These are phyloP conservation scores for Trichoderma lentiforme DNA, from an alignment of 2,329 filamentous ascomycete genomes.

Conservation along the genomic window DNA sequence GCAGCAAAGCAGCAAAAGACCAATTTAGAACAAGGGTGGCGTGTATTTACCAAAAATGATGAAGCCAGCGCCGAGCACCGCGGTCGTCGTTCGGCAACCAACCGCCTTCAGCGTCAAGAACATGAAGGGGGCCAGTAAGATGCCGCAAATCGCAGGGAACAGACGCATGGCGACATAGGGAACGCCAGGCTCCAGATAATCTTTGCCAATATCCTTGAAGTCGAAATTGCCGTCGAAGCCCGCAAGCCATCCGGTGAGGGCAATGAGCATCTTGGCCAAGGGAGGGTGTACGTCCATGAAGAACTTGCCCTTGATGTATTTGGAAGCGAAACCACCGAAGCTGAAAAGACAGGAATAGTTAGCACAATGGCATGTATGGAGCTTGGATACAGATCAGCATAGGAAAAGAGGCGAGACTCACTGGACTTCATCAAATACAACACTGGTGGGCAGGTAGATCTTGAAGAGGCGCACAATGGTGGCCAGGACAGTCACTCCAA, in stretches of 20 bases:
- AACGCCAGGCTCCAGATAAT: conserved; percentile 90
- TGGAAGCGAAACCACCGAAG: conserved; percentile 96
- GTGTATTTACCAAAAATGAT: conserved; percentile 79
- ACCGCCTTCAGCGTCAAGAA: conserved; percentile 90
- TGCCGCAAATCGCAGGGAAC: conserved; percentile 84
- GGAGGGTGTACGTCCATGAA: conserved; percentile 99
- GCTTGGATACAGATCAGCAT: not conserved
- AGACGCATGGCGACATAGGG: conserved; percentile 98
- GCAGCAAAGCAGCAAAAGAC: not conserved
- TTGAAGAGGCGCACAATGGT: conserved; percentile 83
- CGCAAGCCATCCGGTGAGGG: conserved; percentile 88
- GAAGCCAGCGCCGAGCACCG: conserved; percentile 76
- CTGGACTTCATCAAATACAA: conserved; percentile 99
- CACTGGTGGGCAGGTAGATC: conserved; percentile 93
- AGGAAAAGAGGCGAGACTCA: conserved; percentile 48
- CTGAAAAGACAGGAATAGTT: conserved; percentile 41
- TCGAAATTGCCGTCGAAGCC: conserved; percentile 95
- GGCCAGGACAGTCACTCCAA: conserved; percentile 69
- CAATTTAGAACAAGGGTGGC: not conserved
- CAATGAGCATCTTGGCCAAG: conserved; percentile 93
- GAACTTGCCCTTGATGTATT: conserved; percentile 99
- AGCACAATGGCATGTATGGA: not conserved
- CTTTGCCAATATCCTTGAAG: conserved; percentile 99
- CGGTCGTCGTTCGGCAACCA: conserved; percentile 83
- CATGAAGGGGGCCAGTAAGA: conserved; percentile 85